phyloP scores from a whole-genome alignment of 192 early-diverging fungal genomes.

The Rhizophagus clarus region DNA sequence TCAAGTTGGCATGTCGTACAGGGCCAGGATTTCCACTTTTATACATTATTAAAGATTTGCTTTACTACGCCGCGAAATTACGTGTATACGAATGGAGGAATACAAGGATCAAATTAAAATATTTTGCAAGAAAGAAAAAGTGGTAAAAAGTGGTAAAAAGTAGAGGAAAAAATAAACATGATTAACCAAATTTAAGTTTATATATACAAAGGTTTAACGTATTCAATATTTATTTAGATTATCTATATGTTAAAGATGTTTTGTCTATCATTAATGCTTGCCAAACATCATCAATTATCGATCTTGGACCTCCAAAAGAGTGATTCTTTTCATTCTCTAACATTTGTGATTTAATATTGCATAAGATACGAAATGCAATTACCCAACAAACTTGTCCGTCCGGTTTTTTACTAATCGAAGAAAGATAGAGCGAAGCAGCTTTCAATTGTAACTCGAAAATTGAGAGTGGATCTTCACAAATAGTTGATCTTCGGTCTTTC shows the following conservation, averaged over 20 bases:
- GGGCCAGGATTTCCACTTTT: no score
- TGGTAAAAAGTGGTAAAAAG: no score
- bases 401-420: background rate
- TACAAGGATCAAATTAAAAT: no score
- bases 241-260: background rate
- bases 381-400: background rate
- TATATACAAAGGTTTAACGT: no score
- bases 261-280: background rate
- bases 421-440: background rate
- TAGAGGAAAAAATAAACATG: no score
- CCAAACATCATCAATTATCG: background rate
- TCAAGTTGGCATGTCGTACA: no score
- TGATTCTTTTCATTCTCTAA: background rate
- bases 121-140: no score
- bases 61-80: no score
- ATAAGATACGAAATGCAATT: slow-evolving; percentile 16
- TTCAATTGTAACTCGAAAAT: slow-evolving; percentile 12
- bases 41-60: no score
- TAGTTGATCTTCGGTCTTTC: background rate
- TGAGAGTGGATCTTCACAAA: background rate
- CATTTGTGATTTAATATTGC: slow-evolving; percentile 26
- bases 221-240: no score
- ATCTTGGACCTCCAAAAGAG: slow-evolving; percentile 10
- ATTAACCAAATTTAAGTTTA: no score
- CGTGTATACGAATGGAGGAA: no score